A percentile compares a stretch with the other conserved stretches of the same genome.
Evolutionary conservation across 2,329 filamentous ascomycete species (phyloP).

Genomic region (Fusarium continuum): DNA sequence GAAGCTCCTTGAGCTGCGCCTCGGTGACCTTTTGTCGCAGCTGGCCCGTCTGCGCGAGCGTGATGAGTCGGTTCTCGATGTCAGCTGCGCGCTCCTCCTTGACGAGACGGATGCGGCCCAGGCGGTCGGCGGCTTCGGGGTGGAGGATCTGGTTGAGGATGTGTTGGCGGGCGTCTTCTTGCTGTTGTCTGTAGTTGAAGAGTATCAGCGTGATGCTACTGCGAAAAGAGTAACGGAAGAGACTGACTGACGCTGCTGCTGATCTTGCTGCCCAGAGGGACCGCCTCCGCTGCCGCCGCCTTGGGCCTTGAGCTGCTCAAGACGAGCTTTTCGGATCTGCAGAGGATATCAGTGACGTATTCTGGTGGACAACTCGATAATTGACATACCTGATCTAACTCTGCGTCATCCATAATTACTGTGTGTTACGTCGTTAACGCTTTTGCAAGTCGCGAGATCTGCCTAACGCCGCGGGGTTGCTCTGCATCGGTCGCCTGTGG

Average conservation of each 20-base stretch:
- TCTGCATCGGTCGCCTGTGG: conserved; percentile 24
- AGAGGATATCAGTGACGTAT: background rate
- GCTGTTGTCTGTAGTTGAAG: conserved; percentile 48
- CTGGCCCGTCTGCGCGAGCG: conserved; percentile 88
- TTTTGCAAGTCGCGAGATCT: conserved; percentile 31
- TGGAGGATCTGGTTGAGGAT: conserved; percentile 94
- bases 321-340: conserved; percentile 89
- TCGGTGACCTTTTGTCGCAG: conserved; percentile 89
- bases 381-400: conserved; percentile 53
- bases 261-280: conserved; percentile 56
- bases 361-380: too few species aligned
- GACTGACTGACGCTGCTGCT: conserved; percentile 65
- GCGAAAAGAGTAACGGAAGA: background rate
- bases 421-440: conserved; percentile 8
- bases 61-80: conserved; percentile 92
- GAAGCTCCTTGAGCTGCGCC: conserved; percentile 89
- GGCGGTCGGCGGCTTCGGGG: conserved; percentile 90
- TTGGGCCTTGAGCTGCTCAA: conserved; percentile 89
- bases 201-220: background rate
- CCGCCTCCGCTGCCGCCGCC: conserved; percentile 60
- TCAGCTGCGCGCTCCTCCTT: conserved; percentile 91
- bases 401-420: conserved; percentile 55
- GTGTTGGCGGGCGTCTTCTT: conserved; percentile 75
- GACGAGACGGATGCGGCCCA: conserved; percentile 93
- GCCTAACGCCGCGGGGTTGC: conserved; percentile 33